phyloP scores from a whole-genome alignment of 1,284 basidiomycete species.

The Cryptococcus sp. region DNA sequence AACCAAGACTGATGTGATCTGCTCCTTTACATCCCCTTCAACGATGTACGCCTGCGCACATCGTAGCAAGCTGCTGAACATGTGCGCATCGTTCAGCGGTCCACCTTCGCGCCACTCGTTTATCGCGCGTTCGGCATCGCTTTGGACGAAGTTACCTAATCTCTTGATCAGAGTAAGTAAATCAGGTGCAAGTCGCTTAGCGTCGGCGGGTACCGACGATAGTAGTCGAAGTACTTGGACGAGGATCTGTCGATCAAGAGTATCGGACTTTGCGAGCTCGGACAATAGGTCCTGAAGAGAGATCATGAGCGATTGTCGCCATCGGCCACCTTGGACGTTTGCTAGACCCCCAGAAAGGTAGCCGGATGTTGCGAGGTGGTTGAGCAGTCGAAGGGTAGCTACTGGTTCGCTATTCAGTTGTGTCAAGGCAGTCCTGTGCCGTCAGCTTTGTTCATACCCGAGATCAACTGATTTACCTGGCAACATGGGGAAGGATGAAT shows the following conservation, averaged over 20 bases:
- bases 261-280: conserved; percentile 1
- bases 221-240: conserved; percentile 33
- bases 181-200: conserved; percentile 16
- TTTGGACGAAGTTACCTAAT: not conserved
- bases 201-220: conserved; percentile 26
- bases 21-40: conserved; percentile 12
- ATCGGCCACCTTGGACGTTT: conserved; percentile 47
- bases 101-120: conserved; percentile 21
- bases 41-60: conserved; percentile 14
- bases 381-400: conserved; percentile 40
- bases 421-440: conserved; percentile 23
- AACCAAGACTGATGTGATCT: conserved; percentile 13
- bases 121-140: not conserved
- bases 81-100: conserved; percentile 35
- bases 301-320: conserved; percentile 35
- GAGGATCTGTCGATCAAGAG: conserved; percentile 21
- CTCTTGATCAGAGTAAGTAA: conserved; percentile 13
- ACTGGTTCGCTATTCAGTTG: conserved; percentile 31
- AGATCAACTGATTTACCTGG: conserved; percentile 19
- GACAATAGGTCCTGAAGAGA: conserved; percentile 17
- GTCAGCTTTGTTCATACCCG: not conserved
- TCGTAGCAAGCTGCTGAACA: conserved; percentile 20
- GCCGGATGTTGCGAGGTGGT: conserved; percentile 39
- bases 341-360: conserved; percentile 40
- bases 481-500: conserved; percentile 44